These are phyloP conservation scores for Trichoderma afroharzianum DNA, from an alignment of 2,329 filamentous ascomycete species.

Conservation along the genomic window DNA sequence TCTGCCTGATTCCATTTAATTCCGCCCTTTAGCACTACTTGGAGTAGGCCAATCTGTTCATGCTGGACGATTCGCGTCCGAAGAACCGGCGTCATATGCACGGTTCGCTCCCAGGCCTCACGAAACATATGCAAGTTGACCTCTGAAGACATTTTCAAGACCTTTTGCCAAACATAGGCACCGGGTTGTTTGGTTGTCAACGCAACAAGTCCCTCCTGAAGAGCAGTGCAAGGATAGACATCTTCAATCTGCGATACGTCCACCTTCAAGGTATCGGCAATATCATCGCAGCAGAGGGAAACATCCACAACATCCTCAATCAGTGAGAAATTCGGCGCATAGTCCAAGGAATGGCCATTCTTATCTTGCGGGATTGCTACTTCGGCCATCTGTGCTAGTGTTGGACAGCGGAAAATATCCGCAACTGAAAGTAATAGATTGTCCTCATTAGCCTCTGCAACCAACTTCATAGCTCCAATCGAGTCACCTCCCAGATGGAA, in stretches of 20 bases:
- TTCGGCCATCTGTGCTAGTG: not conserved
- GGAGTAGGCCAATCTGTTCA: slow-evolving; percentile 36
- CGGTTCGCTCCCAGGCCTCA: not conserved
- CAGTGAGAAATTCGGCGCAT: slow-evolving; percentile 12
- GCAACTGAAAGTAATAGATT: slow-evolving; percentile 10
- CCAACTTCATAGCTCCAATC: slow-evolving; percentile 41
- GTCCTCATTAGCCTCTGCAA: slow-evolving; percentile 32
- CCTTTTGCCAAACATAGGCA: slow-evolving; percentile 21
- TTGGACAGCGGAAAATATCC: slow-evolving; percentile 13
- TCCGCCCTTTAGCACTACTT: slow-evolving; percentile 39
- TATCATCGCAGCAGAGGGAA: not conserved
- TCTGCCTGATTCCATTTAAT: slow-evolving; percentile 23
- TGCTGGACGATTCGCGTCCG: slow-evolving; percentile 46
- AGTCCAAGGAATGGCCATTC: no score
- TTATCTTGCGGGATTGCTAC: no score
- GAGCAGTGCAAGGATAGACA: slow-evolving; percentile 34
- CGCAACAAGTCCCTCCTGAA: slow-evolving; percentile 36
- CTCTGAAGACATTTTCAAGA: slow-evolving; percentile 23
- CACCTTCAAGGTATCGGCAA: not conserved
- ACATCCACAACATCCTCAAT: not conserved
- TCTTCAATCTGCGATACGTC: slow-evolving; percentile 27
- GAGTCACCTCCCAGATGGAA: slow-evolving; percentile 44
- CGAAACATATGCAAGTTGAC: no score
- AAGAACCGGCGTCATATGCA: slow-evolving; percentile 30
- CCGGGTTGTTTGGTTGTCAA: slow-evolving; percentile 25